A percentile compares a stretch with the other conserved stretches of the same genome.
These are phyloP conservation scores for Mycena polygramma DNA, from an alignment of 768 basidiomycete species.

Conservation along the genomic window DNA sequence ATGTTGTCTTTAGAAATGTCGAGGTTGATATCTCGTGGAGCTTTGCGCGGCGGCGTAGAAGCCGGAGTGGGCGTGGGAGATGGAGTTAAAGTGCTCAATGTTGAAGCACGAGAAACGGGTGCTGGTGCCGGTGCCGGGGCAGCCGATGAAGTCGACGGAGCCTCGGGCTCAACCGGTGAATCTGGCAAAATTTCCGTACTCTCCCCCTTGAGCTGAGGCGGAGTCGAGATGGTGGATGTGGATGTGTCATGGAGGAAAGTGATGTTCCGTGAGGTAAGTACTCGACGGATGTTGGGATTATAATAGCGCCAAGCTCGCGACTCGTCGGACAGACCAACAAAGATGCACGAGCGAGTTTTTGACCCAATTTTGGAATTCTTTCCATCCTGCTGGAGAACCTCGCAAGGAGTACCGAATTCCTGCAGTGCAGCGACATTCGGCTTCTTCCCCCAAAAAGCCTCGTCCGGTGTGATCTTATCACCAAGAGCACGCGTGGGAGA, in stretches of 20 bases:
- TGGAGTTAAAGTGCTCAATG: constrained; percentile 5
- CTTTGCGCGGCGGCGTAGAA: not conserved
- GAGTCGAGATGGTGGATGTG: not conserved
- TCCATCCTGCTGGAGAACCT: too few relatives aligned
- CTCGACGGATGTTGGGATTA: constrained; percentile 15
- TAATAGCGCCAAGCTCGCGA: too few relatives aligned
- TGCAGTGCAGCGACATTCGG: constrained; percentile 34
- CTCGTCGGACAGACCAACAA: too few relatives aligned
- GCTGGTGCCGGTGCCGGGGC: constrained; percentile 1
- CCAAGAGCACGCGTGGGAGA: constrained; percentile 30
- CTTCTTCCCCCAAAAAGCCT: constrained; percentile 32
- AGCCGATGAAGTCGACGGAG: constrained; percentile 4
- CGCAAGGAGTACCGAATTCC: too few relatives aligned
- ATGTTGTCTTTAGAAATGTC: constrained; percentile 15
- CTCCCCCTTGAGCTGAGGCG: constrained; percentile 11
- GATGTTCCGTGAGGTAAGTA: constrained; percentile 38
- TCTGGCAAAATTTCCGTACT: not conserved
- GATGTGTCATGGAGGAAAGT: constrained; percentile 25
- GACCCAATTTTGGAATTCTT: too few relatives aligned
- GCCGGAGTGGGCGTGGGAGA: not conserved
- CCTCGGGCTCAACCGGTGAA: constrained; percentile 14
- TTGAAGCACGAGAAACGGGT: not conserved
- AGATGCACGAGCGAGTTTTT: too few relatives aligned
- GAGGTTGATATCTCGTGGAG: constrained; percentile 17
- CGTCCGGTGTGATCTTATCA: constrained; percentile 30